Base-by-base conservation (phyloP, 2,329 filamentous ascomycete genomes). In the Ophiocordyceps robertsii region DNA sequence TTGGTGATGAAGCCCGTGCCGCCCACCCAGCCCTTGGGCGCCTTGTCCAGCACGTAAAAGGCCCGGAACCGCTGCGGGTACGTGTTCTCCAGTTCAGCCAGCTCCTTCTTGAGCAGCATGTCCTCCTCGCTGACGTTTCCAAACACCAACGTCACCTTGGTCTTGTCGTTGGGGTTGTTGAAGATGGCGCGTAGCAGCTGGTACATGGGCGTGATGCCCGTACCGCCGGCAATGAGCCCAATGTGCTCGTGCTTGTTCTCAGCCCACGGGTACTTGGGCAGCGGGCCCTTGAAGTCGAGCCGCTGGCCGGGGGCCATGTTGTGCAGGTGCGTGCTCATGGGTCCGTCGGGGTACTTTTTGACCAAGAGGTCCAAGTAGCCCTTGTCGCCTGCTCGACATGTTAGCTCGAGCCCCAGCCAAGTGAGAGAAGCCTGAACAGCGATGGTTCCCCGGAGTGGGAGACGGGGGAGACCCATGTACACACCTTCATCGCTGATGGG, bases 141-240 rank as follows among this genome's bases (percentile, higher is more conserved):
- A 58, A 90, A 95, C 32, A 98, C 76, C 29, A 98, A 79, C 6
- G 90, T 96, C 36, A 98, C 88, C 72, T 95, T 94, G 55, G 92
- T 98, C 77, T 92, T 89, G 70, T 98, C 92, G 37, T 85, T 77
- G 46, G 90, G 87, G 76, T 95, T 94, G 66, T 82, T 86, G 80
- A 96, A 94, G 68, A 98, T 95, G 58, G 81, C 75, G 48, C 86
- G 86, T 50, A 79, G 72, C 38, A 98, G 80, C 72, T 98, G 92
- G 73, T 85, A 96, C 90, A 96, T 95, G 53, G 92, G 92, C 11
- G 92, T 92, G 63, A 98, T 94, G 47, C 92, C 92, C 8, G 92
- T 95, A 50, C 92, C 92, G 55, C 92, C 92, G n/a, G 90, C 87
- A 49, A 98, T 76, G 51, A 90, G 72, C 33, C 77, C 82, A 54